phyloP scores from a whole-genome alignment of 2,329 filamentous ascomycete species.

The Boeremia lycopersici region DNA sequence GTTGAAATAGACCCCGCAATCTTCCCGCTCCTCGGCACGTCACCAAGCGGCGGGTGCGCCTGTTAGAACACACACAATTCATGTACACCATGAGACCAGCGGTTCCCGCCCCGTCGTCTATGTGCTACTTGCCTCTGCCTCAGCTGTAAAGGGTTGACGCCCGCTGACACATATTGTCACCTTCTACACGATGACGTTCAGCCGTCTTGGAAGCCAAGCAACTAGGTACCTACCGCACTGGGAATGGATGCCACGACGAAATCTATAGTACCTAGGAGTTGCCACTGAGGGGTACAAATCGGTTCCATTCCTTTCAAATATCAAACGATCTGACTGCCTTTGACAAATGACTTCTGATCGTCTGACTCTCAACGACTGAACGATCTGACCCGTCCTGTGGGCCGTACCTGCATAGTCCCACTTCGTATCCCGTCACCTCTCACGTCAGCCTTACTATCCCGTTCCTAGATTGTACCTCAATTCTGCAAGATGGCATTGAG shows the following conservation, averaged over 20 bases:
- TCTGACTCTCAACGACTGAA: background rate
- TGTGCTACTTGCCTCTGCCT: constrained; percentile 7
- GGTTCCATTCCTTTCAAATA: constrained; percentile 7
- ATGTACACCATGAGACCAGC: constrained; percentile 4
- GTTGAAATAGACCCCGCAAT: constrained; percentile 2
- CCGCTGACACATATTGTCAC: background rate
- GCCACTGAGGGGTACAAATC: constrained; percentile 27
- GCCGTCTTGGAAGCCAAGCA: constrained; percentile 26
- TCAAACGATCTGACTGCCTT: constrained; percentile 1
- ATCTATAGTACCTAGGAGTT: constrained; percentile 1
- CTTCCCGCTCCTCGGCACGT: constrained; percentile 6
- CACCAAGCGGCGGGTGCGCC: background rate
- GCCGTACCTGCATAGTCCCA: constrained; percentile 15
- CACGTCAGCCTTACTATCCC: constrained; percentile 20
- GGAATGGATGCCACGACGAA: constrained; percentile 19
- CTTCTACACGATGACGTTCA: constrained; percentile 23
- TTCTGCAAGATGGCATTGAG: constrained; percentile 27
- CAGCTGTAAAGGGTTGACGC: constrained; percentile 16
- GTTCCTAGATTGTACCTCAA: background rate
- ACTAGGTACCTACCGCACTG: constrained; percentile 5
- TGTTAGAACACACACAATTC: constrained; percentile 3
- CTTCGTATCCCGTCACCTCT: constrained; percentile 8
- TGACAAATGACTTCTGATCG: background rate
- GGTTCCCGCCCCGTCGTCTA: constrained; percentile 10
- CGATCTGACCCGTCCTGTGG: constrained; percentile 3